Conservation (phyloP, 305 asterid species). For the Fraxinus xanthoxyloides region DNA sequence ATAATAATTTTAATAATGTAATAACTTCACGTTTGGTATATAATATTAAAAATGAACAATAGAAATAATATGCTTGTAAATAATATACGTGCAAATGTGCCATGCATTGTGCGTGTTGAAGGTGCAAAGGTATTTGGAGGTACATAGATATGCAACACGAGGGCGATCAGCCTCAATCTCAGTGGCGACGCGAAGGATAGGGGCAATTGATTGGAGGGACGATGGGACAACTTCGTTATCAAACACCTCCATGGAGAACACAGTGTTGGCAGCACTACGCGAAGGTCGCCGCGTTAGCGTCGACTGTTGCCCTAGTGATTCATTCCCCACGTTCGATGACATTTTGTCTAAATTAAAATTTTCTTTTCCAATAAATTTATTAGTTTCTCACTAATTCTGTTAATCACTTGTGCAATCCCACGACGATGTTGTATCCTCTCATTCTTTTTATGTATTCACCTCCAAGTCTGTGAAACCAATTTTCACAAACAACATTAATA, state of each 20-base stretch:
- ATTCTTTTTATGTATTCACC: conserved; percentile 8
- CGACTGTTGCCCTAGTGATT: conserved; percentile 37
- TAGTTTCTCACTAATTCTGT: background rate
- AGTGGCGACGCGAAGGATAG: conserved; percentile 88
- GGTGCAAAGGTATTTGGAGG: conserved; percentile 7
- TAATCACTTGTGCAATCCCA: background rate
- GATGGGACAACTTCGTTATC: conserved; percentile 98
- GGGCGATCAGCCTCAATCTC: conserved; percentile 85
- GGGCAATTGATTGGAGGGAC: conserved; percentile 88
- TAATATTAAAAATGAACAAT: background rate
- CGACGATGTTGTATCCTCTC: background rate
- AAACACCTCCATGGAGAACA: conserved; percentile 91
- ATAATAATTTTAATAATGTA: background rate
- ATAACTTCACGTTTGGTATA: background rate
- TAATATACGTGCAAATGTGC: background rate
- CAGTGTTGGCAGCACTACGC: conserved; percentile 85
- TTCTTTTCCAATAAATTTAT: background rate
- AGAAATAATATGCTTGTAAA: background rate
- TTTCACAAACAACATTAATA: background rate
- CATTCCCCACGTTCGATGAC: conserved; percentile 49
- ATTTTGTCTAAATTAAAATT: conserved; percentile 15
- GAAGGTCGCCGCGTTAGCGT: conserved; percentile 74
- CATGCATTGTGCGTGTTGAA: background rate
- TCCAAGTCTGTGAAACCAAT: background rate
- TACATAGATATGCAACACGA: conserved; percentile 97